A percentile compares a stretch with the other conserved stretches of the same genome.
These are phyloP conservation scores for Kazachstania bromeliacearum DNA, from an alignment of 805 yeast genomes.

Conservation along the genomic window DNA sequence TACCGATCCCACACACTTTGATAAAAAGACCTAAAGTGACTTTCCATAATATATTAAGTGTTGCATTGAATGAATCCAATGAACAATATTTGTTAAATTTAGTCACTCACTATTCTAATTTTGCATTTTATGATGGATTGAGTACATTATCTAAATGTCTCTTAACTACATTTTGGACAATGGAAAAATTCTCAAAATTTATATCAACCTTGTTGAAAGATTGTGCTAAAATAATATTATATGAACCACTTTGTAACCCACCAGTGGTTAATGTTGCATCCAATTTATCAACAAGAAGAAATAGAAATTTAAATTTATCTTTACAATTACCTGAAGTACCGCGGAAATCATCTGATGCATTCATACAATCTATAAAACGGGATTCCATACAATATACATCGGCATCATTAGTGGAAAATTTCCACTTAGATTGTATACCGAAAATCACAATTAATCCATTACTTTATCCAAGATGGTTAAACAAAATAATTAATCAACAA, in stretches of 20 bases:
- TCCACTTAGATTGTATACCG: constrained; percentile 20
- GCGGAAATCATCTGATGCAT: constrained; percentile 11
- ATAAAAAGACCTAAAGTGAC: constrained; percentile 20
- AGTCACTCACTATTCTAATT: constrained; percentile 9
- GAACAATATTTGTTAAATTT: constrained; percentile 8
- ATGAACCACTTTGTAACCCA: background rate
- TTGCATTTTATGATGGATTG: constrained; percentile 20
- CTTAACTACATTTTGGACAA: constrained; percentile 16
- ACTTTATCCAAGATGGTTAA: constrained; percentile 18
- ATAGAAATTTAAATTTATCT: constrained; percentile 9
- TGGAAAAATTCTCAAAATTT: constrained; percentile 12
- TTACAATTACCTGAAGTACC: constrained; percentile 16
- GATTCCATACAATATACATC: constrained; percentile 27
- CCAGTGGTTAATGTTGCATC: background rate
- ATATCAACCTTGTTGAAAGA: background rate
- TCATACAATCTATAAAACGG: constrained; percentile 26
- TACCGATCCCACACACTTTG: constrained; percentile 22
- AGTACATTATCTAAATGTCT: constrained; percentile 16
- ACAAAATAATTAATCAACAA: constrained; percentile 10
- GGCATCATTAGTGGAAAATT: constrained; percentile 22
- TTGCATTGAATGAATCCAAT: constrained; percentile 8
- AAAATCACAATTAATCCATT: background rate
- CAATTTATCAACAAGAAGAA: background rate
- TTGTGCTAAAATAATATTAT: background rate
- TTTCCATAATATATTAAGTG: constrained; percentile 15